phyloP scores from a whole-genome alignment of 2,329 filamentous ascomycete genomes.

The Gaeumannomyces sp. region DNA sequence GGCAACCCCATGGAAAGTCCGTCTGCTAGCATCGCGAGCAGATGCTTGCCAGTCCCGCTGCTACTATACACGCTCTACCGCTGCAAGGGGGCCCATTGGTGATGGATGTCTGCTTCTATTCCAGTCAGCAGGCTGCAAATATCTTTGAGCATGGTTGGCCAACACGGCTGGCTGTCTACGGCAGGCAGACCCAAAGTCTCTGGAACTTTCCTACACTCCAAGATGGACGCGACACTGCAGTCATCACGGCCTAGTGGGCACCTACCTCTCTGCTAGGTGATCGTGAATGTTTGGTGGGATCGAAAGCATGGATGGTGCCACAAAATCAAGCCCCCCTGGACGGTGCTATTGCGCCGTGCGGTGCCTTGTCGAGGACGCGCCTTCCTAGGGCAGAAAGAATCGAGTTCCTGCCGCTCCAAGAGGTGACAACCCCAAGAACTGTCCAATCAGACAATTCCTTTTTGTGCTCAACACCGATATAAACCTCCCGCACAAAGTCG shows the following conservation, averaged over 20 bases:
- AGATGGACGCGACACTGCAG: background rate
- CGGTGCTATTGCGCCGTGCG: no score
- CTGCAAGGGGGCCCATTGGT: background rate
- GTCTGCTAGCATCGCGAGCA: background rate
- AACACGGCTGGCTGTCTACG: background rate
- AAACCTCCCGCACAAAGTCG: background rate
- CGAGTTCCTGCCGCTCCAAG: background rate
- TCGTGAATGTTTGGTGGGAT: no score
- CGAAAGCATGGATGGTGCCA: no score
- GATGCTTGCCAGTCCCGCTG: background rate
- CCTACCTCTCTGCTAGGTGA: no score
- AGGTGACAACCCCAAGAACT: background rate
- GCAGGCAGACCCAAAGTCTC: background rate
- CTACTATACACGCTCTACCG: background rate
- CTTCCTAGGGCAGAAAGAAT: background rate
- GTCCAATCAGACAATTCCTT: background rate
- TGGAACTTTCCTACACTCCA: background rate
- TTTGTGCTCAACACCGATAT: background rate
- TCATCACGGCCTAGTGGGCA: background rate
- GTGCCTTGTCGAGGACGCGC: background rate
- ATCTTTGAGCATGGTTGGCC: background rate
- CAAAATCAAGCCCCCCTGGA: background rate
- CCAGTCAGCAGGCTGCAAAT: no score
- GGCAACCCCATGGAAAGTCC: background rate
- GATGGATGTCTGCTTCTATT: background rate